Evolutionary conservation across 2,329 filamentous ascomycete genomes (phyloP), one percentile per base, ranked within the genome.

Genomic region (Colletotrichum sp.): DNA sequence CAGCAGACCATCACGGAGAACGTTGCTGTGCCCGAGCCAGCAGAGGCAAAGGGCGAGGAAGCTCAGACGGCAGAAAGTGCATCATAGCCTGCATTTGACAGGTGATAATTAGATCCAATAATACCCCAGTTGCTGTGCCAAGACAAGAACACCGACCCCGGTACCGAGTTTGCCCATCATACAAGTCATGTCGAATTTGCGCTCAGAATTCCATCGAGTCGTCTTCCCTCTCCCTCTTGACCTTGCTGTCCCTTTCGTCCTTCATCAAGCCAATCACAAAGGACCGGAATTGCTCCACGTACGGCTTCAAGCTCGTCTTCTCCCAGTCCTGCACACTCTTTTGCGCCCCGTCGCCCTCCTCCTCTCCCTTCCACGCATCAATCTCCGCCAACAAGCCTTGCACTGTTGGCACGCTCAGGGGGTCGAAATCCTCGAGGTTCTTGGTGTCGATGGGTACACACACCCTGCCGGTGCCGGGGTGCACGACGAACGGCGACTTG

Each of bases 401-500:
- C 5, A 98, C 95, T 0, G 96, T 99, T 2, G 97, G 97, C n/a
- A 99, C 96, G 3, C 85, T 87, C 1, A 98, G 88, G 1, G 97
- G 97, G 82, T 99, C 95, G 81, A 99, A 99, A 5, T 93, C 90
- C 65, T 97, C 95, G 1, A 96, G 90, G 7, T 86, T 89, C 44
- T 88, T 87, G 2, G 92, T 91, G 83, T 99, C 95, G 81, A 99
- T 99, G 3, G 97, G 97, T 68, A 99, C 97, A 87, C 97, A 99
- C 8, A 99, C 95, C 71, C 96, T 89, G 1, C 97, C 96, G 0
- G 97, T 99, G 22, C 96, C 96, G 0, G 97, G 97, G 83, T 99
- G 97, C 48, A 99, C 93, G 76, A 98, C 96, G 82, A 99, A 99
- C 1, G 97, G 97, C 77, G 94, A 96, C 84, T 99, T 99, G 80